Evolutionary conservation across 1,284 basidiomycete species (phyloP), one percentile per base, ranked within the genome.

Genomic region (Heterobasidion occidentale): DNA sequence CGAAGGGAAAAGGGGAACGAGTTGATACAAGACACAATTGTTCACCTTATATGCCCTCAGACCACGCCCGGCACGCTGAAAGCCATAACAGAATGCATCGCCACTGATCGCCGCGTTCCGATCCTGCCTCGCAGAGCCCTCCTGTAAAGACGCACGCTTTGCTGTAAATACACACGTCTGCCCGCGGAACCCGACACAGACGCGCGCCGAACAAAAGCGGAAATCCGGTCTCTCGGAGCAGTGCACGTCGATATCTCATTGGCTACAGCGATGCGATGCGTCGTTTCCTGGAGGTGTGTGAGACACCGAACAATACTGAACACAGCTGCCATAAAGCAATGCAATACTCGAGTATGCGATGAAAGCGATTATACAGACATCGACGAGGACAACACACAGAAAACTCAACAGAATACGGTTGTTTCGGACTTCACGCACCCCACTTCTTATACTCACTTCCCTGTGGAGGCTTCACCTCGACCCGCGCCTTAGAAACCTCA

Each of bases 401-500:
- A 27, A 27, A 27, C 27, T 27, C 27, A 4, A 27, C 27, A 27
- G 27, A 27, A 27, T 27, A 27, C 27, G 5, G 3, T 27, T 27
- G 5, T 5, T 27, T 27, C 6, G 11, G 38, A n/a, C n/a, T 11
- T 42, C n/a, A 42, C 38, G 38, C 38, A 42, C 12, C 70, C 86
- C 88, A 92, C 67, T 84, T 81, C 74, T 86, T 90, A 80, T 83
- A 88, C 69, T 92, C 89, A 62, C 86, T 82, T 8, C 93, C 92
- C 59, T 81, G 67, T 51, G 92, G 93, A 1, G 93, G 90, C 68
- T 90, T 88, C 36, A 92, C 85, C 36, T 83, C 79, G 1, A 90
- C 84, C 47, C 67, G 71, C 35, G 66, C 78, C 73, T 89, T 89
- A 60, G 73, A 76, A 8, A 97, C 92, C 61, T 92, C 90, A 5